Conservation (phyloP, 2,329 filamentous ascomycete genomes). For the Ophiocordyceps polyrhachis-furcata region DNA sequence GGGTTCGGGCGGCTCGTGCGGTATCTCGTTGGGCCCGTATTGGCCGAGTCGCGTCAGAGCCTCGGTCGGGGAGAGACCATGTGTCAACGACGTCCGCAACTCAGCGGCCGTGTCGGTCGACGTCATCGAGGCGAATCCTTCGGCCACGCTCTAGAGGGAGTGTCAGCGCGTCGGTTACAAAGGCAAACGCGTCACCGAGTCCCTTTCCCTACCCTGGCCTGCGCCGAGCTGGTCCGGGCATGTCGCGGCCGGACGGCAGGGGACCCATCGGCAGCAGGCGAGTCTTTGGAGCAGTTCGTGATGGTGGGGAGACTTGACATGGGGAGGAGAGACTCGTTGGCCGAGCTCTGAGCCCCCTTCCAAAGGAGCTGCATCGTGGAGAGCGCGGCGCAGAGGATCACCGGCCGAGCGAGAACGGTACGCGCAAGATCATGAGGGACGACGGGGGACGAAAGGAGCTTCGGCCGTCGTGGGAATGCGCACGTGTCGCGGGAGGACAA, state of each 20-base stretch:
- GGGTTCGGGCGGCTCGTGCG: constrained; percentile 82
- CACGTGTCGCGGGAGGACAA: background rate
- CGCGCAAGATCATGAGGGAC: constrained; percentile 9
- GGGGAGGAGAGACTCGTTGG: constrained; percentile 15
- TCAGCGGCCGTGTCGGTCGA: constrained; percentile 59
- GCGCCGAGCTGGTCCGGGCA: constrained; percentile 31
- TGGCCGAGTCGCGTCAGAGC: constrained; percentile 61
- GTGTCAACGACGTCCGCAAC: constrained; percentile 63
- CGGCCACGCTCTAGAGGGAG: constrained; percentile 28
- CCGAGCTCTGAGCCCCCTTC: constrained; percentile 14
- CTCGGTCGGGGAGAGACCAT: constrained; percentile 66
- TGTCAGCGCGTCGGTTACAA: background rate
- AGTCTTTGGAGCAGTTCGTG: constrained; percentile 9
- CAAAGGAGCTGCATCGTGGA: constrained; percentile 20
- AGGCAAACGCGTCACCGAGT: background rate
- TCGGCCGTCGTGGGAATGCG: background rate
- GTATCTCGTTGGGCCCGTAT: constrained; percentile 84
- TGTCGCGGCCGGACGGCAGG: constrained; percentile 15
- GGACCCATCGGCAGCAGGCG: constrained; percentile 9
- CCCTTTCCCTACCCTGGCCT: constrained; percentile 27
- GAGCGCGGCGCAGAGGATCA: constrained; percentile 5
- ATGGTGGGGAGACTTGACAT: constrained; percentile 16
- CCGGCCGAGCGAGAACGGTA: constrained; percentile 3
- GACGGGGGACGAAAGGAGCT: background rate
- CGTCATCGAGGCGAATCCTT: constrained; percentile 49